phyloP scores from a whole-genome alignment of 2,329 filamentous ascomycete genomes.

The Diaporthe australafricana region DNA sequence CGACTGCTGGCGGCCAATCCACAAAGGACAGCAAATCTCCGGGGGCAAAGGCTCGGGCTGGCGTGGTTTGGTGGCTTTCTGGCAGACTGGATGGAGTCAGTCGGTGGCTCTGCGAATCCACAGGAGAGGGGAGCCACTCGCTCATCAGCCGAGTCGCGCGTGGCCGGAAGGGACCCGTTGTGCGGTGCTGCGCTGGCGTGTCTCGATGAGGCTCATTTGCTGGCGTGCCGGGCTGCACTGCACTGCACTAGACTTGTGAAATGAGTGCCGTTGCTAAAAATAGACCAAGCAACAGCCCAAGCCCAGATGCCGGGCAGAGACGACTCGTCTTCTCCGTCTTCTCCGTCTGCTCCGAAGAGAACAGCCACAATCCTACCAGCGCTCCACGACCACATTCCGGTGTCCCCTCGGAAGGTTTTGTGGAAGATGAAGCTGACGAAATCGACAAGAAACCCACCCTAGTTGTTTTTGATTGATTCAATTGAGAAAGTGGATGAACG shows the following conservation, averaged over 20 bases:
- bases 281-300: background rate
- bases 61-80: slow-evolving; percentile 1
- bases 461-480: background rate
- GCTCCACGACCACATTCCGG: background rate
- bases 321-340: no score
- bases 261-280: background rate
- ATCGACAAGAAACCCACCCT: background rate
- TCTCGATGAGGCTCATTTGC: slow-evolving; percentile 30
- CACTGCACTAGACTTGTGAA: background rate
- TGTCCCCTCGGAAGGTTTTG: background rate
- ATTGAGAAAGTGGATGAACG: background rate
- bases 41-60: background rate
- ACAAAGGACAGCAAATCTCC: slow-evolving; percentile 29
- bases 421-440: background rate
- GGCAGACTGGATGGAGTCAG: slow-evolving; percentile 1
- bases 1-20: slow-evolving; percentile 9
- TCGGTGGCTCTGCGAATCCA: slow-evolving; percentile 21
- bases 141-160: slow-evolving; percentile 5
- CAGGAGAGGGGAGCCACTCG: slow-evolving; percentile 1
- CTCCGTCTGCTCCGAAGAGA: background rate
- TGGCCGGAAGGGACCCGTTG: background rate
- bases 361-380: slow-evolving; percentile 17
- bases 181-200: slow-evolving; percentile 14
- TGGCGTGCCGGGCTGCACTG: background rate
- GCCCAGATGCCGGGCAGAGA: background rate